phyloP scores from a whole-genome alignment of 2,329 filamentous ascomycete genomes.

The Diplodia mutila region DNA sequence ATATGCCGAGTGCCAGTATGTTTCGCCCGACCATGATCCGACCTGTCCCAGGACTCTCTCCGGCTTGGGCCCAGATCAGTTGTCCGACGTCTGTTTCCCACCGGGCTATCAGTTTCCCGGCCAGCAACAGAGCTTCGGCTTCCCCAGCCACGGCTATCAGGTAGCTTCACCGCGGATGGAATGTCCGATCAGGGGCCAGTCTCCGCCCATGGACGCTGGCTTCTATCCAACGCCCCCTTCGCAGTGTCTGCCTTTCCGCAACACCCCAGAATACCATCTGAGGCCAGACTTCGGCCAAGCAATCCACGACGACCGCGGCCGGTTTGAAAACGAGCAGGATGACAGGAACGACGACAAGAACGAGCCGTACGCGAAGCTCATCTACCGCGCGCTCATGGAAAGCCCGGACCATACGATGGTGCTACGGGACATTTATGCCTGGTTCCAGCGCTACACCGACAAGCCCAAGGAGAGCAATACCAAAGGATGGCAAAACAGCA shows the following conservation, averaged over 20 bases:
- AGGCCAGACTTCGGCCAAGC: neutral
- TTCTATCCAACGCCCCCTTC: conserved; percentile 1
- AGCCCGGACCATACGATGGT: conserved; percentile 70
- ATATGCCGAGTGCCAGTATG: conserved; percentile 26
- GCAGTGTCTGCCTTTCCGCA: neutral
- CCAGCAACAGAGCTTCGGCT: conserved; percentile 2
- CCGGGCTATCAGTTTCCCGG: conserved; percentile 9
- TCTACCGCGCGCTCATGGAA: conserved; percentile 74
- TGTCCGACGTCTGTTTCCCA: conserved; percentile 5
- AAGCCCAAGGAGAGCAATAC: conserved; percentile 65
- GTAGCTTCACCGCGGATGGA: neutral
- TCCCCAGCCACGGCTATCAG: conserved; percentile 1
- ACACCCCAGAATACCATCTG: neutral
- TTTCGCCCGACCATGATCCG: conserved; percentile 17
- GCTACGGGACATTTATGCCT: conserved; percentile 85
- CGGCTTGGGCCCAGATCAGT: neutral
- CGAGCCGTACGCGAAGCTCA: conserved; percentile 79
- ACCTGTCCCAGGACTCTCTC: conserved; percentile 30
- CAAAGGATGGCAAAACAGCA: conserved; percentile 90
- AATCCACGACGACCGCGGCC: neutral
- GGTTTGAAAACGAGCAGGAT: conserved; percentile 25
- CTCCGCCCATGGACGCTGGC: neutral
- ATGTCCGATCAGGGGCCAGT: neutral
- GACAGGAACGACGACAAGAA: conserved; percentile 46
- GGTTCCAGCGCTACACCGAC: conserved; percentile 81